These are phyloP conservation scores for Floccularia luteovirens DNA, from an alignment of 768 basidiomycete species.

Conservation along the genomic window DNA sequence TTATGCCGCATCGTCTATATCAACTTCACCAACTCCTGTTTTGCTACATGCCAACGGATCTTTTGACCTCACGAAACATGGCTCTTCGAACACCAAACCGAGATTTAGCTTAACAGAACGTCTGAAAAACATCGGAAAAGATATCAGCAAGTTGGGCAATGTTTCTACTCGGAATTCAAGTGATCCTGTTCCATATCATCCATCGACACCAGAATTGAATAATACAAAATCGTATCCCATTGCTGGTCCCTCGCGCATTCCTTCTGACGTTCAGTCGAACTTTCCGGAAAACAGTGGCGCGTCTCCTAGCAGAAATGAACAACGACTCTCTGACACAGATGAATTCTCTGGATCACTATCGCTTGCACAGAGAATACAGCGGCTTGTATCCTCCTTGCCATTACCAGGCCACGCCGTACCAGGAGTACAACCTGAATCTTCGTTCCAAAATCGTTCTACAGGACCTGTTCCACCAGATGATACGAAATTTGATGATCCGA, in stretches of 20 bases:
- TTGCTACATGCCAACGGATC: too few relatives aligned
- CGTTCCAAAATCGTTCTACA: conserved; percentile 9
- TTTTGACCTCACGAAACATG: too few relatives aligned
- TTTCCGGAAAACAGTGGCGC: conserved; percentile 6
- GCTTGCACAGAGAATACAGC: conserved; percentile 45
- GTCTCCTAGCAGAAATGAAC: background rate
- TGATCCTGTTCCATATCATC: background rate
- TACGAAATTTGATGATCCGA: conserved; percentile 30
- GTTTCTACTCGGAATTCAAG: background rate
- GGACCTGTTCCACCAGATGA: conserved; percentile 24
- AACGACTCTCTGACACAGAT: background rate
- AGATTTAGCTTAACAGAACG: background rate
- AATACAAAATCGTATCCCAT: too few relatives aligned
- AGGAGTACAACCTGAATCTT: conserved; percentile 3
- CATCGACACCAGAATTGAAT: background rate
- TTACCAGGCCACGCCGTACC: conserved; percentile 9
- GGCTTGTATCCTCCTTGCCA: conserved; percentile 39
- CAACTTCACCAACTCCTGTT: too few relatives aligned
- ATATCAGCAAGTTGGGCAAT: conserved; percentile 1
- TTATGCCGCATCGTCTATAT: too few relatives aligned
- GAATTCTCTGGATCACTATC: conserved; percentile 29
- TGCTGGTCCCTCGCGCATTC: background rate
- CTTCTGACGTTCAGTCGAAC: conserved; percentile 4
- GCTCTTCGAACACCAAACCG: background rate
- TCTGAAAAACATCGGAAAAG: background rate